Evolutionary conservation across 768 basidiomycete genomes (phyloP), one percentile per base, ranked within the genome.

Genomic region (Psilocybe sp.): DNA sequence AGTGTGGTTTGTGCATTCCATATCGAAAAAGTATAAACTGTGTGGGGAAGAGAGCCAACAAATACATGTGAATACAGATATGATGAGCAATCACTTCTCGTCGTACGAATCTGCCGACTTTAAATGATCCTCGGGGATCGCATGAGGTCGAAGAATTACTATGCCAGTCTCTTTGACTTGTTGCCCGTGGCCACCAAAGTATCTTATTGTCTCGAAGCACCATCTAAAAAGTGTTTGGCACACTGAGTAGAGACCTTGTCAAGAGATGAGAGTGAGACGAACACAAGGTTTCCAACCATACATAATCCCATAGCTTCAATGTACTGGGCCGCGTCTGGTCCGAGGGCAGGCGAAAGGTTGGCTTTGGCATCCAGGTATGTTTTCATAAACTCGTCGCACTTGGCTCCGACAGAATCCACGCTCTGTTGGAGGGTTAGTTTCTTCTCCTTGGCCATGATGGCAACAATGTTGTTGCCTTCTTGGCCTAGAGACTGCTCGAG

Each of bases 401-500:
- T 69, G 14, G 58, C 60, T 9, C 84, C 83, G 52, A 81, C 73
- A 54, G 74, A 72, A 60, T 88, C 78, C 28, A 76, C 72, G 0
- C 85, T 81, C 20, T 75, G 72, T 64, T 87, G 85, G 42, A 87
- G 68, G 47, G 72, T 70, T 44, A 84, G 63, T 16, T 66, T 57
- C 47, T 74, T 74, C 54, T 78, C 75, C 51, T 77, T 64, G 81
- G 86, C 85, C 51, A 85, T 73, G 34, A 87, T 82, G 8, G 82
- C 83, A 43, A 89, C 70, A 56, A 87, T 73, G 61, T 87, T 89
- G 60, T 85, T 86, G 49, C 80, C 81, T 20, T 67, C 71, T 46
- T 81, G 77, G 15, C 84, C 87, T 57, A 78, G 78, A 44, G 79
- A 75, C 56, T 85, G 82, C 57, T 89, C 85, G 77, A 84, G 81